phyloP scores from a whole-genome alignment of 768 basidiomycete genomes.

The Aureoboletus auriporus region DNA sequence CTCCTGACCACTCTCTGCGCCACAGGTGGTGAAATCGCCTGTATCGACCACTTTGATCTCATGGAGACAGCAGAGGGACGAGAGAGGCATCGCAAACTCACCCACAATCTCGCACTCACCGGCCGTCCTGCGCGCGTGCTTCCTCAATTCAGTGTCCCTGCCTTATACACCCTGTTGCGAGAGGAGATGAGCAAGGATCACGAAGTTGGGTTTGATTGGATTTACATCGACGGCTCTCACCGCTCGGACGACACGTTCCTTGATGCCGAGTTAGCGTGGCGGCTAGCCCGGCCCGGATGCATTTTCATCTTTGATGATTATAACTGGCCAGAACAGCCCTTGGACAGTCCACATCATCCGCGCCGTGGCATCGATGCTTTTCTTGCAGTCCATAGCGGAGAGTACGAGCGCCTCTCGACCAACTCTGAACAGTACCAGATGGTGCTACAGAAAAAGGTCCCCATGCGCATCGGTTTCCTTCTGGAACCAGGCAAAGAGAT shows the following conservation, averaged over 20 bases:
- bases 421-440: constrained; percentile 44
- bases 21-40: constrained; percentile 42
- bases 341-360: constrained; percentile 49
- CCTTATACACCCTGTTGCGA: constrained; percentile 41
- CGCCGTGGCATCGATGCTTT: constrained; percentile 56
- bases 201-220: constrained; percentile 50
- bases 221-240: constrained; percentile 59
- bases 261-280: constrained; percentile 58
- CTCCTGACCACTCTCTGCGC: constrained; percentile 45
- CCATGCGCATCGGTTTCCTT: constrained; percentile 52
- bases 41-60: constrained; percentile 60
- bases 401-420: constrained; percentile 41
- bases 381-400: constrained; percentile 44
- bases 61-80: constrained; percentile 44
- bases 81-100: constrained; percentile 40
- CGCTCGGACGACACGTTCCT: constrained; percentile 57
- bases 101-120: constrained; percentile 45
- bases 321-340: constrained; percentile 46
- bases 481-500: constrained; percentile 6
- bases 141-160: constrained; percentile 51
- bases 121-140: constrained; percentile 44
- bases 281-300: constrained; percentile 47
- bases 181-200: constrained; percentile 37
- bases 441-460: constrained; percentile 44
- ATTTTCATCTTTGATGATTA: constrained; percentile 59